Base-by-base conservation (phyloP, 305 asterid genomes). In the Salvia sclarea region DNA sequence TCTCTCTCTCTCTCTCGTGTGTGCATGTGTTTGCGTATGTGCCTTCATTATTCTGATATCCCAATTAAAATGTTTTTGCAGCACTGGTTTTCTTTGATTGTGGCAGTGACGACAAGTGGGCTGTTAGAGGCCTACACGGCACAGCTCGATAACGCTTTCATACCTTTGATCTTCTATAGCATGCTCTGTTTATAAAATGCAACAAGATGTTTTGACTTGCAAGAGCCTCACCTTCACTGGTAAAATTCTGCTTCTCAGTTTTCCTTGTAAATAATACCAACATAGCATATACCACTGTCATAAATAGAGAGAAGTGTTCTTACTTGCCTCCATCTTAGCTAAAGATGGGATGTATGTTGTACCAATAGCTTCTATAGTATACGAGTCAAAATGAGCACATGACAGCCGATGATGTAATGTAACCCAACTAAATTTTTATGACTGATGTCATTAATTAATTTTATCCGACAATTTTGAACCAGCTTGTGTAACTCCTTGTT, bases 121-220 rank as follows among this genome's bases (percentile, higher is more conserved):
- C 74, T 95, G 77, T 77, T 95, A 90, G 99, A 95, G 83, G 98
- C 98, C 41, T 88, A 88, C 83, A 91, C 98, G 1, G 94, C 97
- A 31, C 99, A 95, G 84, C 97, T 95, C 25, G 97, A 95, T 69
- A 91, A 95, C 64, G 98, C 98, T 71, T 95, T 91, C 84, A 91
- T 95, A 84, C 99, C 98, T 68, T 93, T 95, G 35, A 79, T 95
- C 58, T 95, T 95, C 88, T 88, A 91, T 79, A 91, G 97, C 70
- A 85, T 95, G 63, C 94, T 95, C 47, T 95, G 99, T 71, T 81
- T 90, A 60, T 93, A 78, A 78, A 8, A 35, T 18, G 49, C 49
- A 57, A 50, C 65, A 20, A 4, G 33, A 60, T 57, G 18, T 1
- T 50, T 47, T 66, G 12, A 37, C 28, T 62, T 14, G 71, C 61